A percentile compares a stretch with the other conserved stretches of the same genome.
Conservation (phyloP, 768 basidiomycete genomes). For the Rhodotorula toruloides region DNA sequence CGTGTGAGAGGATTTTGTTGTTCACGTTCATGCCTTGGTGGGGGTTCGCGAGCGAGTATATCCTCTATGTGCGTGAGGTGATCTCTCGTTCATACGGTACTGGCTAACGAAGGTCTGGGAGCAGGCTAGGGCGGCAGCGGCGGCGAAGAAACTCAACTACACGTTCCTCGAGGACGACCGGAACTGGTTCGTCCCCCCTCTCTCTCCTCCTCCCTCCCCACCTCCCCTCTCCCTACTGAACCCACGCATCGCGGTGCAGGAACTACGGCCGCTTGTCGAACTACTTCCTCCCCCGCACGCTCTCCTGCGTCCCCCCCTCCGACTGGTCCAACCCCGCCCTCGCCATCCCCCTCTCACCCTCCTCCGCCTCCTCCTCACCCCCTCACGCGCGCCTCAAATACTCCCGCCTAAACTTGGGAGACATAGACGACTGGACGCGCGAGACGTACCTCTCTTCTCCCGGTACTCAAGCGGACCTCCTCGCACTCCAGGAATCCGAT, state of each 20-base stretch:
- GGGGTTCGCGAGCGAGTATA: constrained; percentile 34
- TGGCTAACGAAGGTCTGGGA: no score
- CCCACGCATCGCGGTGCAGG: not conserved
- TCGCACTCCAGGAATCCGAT: not conserved
- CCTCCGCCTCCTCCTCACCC: not conserved
- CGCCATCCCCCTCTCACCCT: constrained; percentile 17
- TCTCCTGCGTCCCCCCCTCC: constrained; percentile 20
- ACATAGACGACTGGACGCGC: constrained; percentile 32
- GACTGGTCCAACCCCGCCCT: constrained; percentile 26
- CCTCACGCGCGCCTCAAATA: constrained; percentile 11
- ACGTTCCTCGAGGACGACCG: constrained; percentile 25
- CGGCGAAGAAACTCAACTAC: constrained; percentile 23
- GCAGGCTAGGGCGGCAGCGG: constrained; percentile 14
- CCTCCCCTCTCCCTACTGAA: not conserved
- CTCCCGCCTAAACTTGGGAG: constrained; percentile 13
- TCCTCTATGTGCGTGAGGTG: constrained; percentile 32
- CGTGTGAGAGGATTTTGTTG: constrained; percentile 19
- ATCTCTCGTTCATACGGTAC: no score
- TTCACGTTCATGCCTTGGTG: constrained; percentile 34
- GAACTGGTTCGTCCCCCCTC: constrained; percentile 9
- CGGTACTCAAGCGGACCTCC: not conserved
- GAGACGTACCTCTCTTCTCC: constrained; percentile 6
- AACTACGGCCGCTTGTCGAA: constrained; percentile 28
- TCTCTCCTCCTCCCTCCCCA: not conserved
- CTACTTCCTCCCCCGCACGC: constrained; percentile 14